A percentile compares a stretch with the other conserved stretches of the same genome.
phyloP scores from a whole-genome alignment of 768 basidiomycete genomes.

The Tephrocybe rancida region DNA sequence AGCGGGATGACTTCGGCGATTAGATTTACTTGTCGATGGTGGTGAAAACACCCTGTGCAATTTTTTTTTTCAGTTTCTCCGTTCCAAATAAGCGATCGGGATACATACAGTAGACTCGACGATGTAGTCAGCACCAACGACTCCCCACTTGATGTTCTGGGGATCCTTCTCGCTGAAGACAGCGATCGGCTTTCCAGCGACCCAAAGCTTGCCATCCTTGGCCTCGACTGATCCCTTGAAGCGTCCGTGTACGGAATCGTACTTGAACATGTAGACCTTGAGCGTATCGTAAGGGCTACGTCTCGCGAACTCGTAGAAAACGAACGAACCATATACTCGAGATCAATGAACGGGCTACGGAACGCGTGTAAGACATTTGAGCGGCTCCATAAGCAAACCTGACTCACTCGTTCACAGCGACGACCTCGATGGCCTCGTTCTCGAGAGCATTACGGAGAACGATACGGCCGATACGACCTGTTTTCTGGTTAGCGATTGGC shows the following conservation, averaged over 20 bases:
- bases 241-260: conserved; percentile 90
- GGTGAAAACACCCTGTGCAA: conserved; percentile 91
- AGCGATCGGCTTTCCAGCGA: conserved; percentile 76
- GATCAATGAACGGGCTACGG: conserved; percentile 91
- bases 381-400: background rate
- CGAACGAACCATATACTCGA: conserved; percentile 86
- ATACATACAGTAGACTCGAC: conserved; percentile 88
- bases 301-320: background rate
- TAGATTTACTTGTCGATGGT: conserved; percentile 77
- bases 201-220: conserved; percentile 88
- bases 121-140: conserved; percentile 86
- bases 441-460: conserved; percentile 93
- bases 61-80: background rate
- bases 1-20: conserved; percentile 4
- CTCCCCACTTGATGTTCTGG: conserved; percentile 79
- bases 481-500: conserved; percentile 10
- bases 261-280: conserved; percentile 99
- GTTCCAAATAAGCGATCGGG: background rate
- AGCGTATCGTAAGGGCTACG: background rate
- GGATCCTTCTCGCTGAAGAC: conserved; percentile 91
- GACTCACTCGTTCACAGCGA: conserved; percentile 92
- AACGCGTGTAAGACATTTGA: conserved; percentile 5
- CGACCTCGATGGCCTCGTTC: conserved; percentile 75
- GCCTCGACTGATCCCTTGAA: conserved; percentile 84
- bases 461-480: conserved; percentile 99